Conservation (phyloP, 164 flowering plant species). For the Dillenia suffruticosa region DNA sequence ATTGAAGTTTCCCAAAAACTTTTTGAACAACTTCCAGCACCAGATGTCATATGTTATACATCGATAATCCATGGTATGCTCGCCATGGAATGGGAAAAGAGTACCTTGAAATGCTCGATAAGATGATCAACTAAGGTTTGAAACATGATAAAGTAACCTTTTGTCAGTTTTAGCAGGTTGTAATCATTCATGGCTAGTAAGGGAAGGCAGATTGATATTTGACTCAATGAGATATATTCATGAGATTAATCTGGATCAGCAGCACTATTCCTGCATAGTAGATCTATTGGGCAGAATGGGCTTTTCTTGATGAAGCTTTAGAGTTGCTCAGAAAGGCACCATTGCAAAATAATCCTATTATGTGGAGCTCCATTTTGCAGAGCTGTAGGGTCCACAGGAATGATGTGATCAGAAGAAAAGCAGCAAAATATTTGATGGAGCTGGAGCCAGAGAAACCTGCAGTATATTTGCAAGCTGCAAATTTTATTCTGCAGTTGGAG, state of each 20-base stretch:
- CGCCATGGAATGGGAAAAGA: constrained; percentile 62
- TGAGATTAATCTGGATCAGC: constrained; percentile 40
- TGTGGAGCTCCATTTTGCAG: constrained; percentile 68
- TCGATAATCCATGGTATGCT: constrained; percentile 66
- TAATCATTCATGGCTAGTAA: constrained; percentile 65
- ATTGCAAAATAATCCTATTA: constrained; percentile 26
- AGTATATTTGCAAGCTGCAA: constrained; percentile 42
- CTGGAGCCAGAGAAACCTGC: constrained; percentile 51
- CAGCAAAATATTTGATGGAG: constrained; percentile 42
- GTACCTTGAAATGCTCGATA: constrained; percentile 36
- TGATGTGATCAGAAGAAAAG: constrained; percentile 47
- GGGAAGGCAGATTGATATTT: constrained; percentile 53
- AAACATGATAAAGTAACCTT: constrained; percentile 67
- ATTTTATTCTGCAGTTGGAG: constrained; percentile 63
- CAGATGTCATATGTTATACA: constrained; percentile 54
- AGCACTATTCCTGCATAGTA: constrained; percentile 71
- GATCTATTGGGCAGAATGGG: constrained; percentile 77
- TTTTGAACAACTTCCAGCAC: constrained; percentile 39
- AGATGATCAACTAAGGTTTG: constrained; percentile 38
- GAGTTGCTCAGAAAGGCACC: constrained; percentile 34
- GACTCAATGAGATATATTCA: constrained; percentile 35
- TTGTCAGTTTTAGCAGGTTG: constrained; percentile 60
- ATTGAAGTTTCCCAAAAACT: constrained; percentile 31
- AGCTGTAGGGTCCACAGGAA: constrained; percentile 56
- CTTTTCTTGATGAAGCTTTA: constrained; percentile 58